phyloP scores from a whole-genome alignment of 2,329 filamentous ascomycete genomes.

The Colletotrichum karsti region DNA sequence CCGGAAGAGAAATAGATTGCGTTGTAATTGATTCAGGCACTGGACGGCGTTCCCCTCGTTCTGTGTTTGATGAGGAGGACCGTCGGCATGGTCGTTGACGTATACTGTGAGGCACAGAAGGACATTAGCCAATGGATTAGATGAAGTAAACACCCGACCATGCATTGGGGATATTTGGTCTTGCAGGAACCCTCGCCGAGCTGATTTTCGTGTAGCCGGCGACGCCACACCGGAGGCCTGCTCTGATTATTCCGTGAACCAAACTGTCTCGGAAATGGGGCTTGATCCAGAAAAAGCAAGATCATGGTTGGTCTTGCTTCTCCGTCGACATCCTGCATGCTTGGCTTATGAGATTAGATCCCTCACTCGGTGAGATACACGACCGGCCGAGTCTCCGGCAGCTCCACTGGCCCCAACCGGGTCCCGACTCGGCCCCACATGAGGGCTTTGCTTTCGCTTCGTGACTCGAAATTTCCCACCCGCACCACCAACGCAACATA shows the following conservation, averaged over 20 bases:
- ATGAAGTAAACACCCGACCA: neutral
- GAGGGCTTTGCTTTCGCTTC: slow-evolving; percentile 6
- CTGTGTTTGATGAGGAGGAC: neutral
- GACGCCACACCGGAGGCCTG: slow-evolving; percentile 2
- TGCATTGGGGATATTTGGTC: neutral
- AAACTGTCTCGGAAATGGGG: too few relatives aligned
- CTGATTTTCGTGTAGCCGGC: neutral
- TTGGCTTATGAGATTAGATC: too few relatives aligned
- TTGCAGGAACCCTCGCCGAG: neutral
- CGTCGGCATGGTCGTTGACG: neutral
- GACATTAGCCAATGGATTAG: neutral
- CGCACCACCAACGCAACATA: neutral
- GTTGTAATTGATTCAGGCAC: neutral
- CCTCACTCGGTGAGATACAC: too few relatives aligned
- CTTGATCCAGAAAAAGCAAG: too few relatives aligned
- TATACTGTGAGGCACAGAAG: neutral
- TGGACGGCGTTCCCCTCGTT: neutral
- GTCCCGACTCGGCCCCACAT: neutral
- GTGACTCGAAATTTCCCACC: neutral
- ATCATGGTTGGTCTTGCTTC: too few relatives aligned
- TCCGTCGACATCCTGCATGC: too few relatives aligned
- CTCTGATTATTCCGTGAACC: slow-evolving; percentile 7
- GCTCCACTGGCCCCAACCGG: neutral
- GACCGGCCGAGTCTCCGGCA: neutral
- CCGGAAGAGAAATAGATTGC: fast-evolving